A percentile compares a stretch with the other conserved stretches of the same genome.
Evolutionary conservation across 1,139 yeast genomes (phyloP).

Genomic region (Pichia sp.): DNA sequence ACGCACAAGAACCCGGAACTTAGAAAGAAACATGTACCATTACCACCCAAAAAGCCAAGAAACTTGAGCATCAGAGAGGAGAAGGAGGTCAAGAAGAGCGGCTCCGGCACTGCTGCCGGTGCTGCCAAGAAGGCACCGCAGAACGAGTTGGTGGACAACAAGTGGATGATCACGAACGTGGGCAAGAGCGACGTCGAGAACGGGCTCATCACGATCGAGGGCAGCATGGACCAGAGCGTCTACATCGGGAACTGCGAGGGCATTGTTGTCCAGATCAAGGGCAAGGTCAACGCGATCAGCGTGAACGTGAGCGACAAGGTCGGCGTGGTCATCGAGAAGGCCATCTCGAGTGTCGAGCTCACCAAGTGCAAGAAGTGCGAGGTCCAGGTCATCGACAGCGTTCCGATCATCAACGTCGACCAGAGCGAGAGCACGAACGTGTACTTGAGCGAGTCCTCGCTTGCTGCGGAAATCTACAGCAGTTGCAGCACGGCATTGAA

Average conservation of each 20-base stretch:
- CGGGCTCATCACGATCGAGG: conserved; percentile 61
- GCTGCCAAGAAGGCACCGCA: conserved; percentile 53
- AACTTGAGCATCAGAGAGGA: conserved; percentile 28
- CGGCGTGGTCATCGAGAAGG: conserved; percentile 76
- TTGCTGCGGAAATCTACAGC: conserved; percentile 72
- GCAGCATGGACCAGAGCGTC: conserved; percentile 81
- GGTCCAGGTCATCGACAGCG: conserved; percentile 71
- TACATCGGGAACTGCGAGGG: conserved; percentile 79
- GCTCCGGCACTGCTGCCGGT: background rate
- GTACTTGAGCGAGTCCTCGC: conserved; percentile 67
- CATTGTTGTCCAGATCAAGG: conserved; percentile 74
- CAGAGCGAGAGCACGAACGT: conserved; percentile 83
- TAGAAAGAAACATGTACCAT: conserved; percentile 46
- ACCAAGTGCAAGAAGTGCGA: conserved; percentile 82
- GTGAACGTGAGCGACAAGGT: conserved; percentile 66
- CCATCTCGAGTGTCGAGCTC: conserved; percentile 83
- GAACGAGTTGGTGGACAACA: conserved; percentile 76
- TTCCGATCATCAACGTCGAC: conserved; percentile 82
- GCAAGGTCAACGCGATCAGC: conserved; percentile 87
- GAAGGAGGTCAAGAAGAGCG: background rate
- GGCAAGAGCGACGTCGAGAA: conserved; percentile 35
- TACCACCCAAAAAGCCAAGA: conserved; percentile 60
- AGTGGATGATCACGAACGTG: conserved; percentile 87
- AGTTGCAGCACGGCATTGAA: conserved; percentile 83
- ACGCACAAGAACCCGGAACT: conserved; percentile 89